phyloP scores from a whole-genome alignment of 2,329 filamentous ascomycete species.

The Venturia pyrina region DNA sequence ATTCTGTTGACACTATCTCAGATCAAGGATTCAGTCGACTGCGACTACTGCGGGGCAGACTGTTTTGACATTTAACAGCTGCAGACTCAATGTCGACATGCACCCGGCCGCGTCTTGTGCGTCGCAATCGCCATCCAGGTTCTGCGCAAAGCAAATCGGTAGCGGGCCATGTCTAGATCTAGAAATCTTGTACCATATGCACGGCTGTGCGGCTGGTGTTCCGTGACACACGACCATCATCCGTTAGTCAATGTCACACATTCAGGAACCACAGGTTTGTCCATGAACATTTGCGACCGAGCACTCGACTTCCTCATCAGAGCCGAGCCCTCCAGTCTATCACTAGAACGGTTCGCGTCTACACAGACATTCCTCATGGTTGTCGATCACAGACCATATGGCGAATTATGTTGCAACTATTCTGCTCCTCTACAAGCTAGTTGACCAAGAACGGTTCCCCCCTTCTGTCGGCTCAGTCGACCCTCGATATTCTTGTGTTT shows the following conservation, averaged over 20 bases:
- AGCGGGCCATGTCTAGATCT: constrained; percentile 1
- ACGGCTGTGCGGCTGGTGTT: not conserved
- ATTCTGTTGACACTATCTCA: not conserved
- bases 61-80: not conserved
- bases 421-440: too few species aligned
- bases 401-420: not conserved
- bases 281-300: not conserved
- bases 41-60: not conserved
- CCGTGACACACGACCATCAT: not conserved
- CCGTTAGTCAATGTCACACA: constrained; percentile 1
- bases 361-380: not conserved
- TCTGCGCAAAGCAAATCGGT: constrained; percentile 1
- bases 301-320: not conserved
- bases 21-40: not conserved
- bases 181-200: constrained; percentile 1
- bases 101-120: not conserved
- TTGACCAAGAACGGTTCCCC: not conserved
- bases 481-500: not conserved
- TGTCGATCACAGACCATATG: not conserved
- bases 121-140: not conserved
- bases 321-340: not conserved
- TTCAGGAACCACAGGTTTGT: constrained; percentile 5
- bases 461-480: not conserved
- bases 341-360: not conserved
- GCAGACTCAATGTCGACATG: not conserved